phyloP scores from a whole-genome alignment of 495 filamentous ascomycete species.

The Xylona heveae region DNA sequence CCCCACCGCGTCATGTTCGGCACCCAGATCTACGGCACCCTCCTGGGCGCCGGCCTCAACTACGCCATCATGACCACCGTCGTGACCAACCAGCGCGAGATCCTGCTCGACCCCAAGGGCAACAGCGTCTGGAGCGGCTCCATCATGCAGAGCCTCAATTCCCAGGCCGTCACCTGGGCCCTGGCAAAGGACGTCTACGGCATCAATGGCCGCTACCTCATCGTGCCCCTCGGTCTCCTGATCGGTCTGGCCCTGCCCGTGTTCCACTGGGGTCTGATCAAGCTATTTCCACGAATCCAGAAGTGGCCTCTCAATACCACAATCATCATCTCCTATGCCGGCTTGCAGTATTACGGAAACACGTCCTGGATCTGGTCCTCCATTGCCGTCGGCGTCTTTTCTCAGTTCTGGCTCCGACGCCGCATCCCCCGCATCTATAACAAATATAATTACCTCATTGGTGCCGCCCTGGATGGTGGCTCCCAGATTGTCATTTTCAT shows the following conservation, averaged over 20 bases:
- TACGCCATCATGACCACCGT: constrained; percentile 21
- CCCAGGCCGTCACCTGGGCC: constrained; percentile 17
- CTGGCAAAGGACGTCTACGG: constrained; percentile 21
- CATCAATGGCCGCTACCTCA: constrained; percentile 13
- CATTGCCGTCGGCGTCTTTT: neutral
- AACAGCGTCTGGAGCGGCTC: constrained; percentile 3
- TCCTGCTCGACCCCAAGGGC: constrained; percentile 10
- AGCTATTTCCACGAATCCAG: constrained; percentile 9
- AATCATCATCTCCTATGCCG: constrained; percentile 16
- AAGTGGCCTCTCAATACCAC: neutral
- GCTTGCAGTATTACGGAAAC: constrained; percentile 7
- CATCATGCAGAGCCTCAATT: constrained; percentile 3
- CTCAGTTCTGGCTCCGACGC: neutral
- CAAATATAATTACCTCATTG: neutral
- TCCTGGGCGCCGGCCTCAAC: constrained; percentile 20
- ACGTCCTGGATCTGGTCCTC: neutral
- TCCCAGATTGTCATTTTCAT: constrained; percentile 5
- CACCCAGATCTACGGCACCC: constrained; percentile 20
- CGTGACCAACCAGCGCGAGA: constrained; percentile 12
- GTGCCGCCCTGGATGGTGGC: constrained; percentile 1
- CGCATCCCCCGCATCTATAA: neutral
- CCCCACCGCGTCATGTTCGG: constrained; percentile 20
- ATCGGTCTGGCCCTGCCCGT: constrained; percentile 20
- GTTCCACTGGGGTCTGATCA: constrained; percentile 19
- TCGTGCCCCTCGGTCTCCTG: constrained; percentile 25